Evolutionary conservation across 1,284 basidiomycete species (phyloP).

Genomic region (Apiotrichum sp.): DNA sequence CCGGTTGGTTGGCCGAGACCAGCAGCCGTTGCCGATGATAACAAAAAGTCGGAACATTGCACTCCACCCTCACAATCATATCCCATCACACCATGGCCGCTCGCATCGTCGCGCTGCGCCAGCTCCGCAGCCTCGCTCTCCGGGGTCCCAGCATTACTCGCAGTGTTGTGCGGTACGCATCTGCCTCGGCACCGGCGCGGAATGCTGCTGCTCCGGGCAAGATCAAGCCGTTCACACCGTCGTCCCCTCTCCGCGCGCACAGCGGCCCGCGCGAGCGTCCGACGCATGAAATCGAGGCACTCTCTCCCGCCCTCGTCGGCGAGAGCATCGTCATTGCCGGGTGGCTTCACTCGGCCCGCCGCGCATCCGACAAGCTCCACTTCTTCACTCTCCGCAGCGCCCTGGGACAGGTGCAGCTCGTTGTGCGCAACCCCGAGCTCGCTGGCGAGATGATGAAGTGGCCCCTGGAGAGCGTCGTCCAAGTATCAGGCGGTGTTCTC

Average conservation of each 20-base stretch:
- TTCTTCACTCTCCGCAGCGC: slow-evolving; percentile 65
- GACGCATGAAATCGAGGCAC: slow-evolving; percentile 60
- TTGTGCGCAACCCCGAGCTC: slow-evolving; percentile 47
- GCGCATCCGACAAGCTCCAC: slow-evolving; percentile 39
- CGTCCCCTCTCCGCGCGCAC: slow-evolving; percentile 7
- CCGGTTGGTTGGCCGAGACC: too few species aligned
- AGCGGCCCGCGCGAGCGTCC: slow-evolving; percentile 12
- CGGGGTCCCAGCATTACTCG: neutral
- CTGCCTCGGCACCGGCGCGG: too few species aligned
- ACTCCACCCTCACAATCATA: too few species aligned
- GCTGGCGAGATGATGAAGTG: slow-evolving; percentile 55
- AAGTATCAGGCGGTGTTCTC: slow-evolving; percentile 64
- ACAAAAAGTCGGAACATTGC: neutral
- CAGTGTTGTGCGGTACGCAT: too few species aligned
- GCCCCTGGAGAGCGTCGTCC: slow-evolving; percentile 68
- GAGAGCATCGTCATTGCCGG: slow-evolving; percentile 62
- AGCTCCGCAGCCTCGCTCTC: neutral
- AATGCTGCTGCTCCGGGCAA: too few species aligned
- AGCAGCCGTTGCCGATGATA: neutral
- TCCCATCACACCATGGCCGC: neutral
- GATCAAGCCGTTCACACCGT: slow-evolving; percentile 9
- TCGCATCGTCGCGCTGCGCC: neutral
- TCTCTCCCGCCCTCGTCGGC: slow-evolving; percentile 55
- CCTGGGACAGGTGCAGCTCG: slow-evolving; percentile 65
- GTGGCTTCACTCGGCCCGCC: slow-evolving; percentile 65